Base-by-base conservation (phyloP, 148 eudicot genomes). In the Camellia japonica region DNA sequence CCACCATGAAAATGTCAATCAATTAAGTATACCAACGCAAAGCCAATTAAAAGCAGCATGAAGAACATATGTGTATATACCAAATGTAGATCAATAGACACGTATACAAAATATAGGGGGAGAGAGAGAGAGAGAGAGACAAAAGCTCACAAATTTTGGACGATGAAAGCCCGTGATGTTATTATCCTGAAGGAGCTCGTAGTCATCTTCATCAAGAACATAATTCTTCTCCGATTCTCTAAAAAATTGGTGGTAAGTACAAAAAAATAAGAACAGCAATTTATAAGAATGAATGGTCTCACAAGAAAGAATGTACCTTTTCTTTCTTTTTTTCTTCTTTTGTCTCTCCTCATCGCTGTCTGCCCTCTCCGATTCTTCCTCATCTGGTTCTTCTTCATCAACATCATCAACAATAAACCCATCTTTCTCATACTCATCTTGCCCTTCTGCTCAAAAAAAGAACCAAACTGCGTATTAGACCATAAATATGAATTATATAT, bases 351-450 rank as follows among this genome's bases (percentile, higher is more conserved):
- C 93, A 38, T 87, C 93, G 59, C 88, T 84, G 61, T 88, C 93
- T 5, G 62, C 87, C 66, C 82, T 82, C 69, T 83, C 90, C 52
- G 89, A 92, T 67, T 89, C 94, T 56, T 88, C 95, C 20, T 87
- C 94, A 52, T 81, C 87, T 7, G 80, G 87, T 8, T 88, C 96
- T 61, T 90, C 95, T 65, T 93, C 97, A 8, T 90, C 97, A n/a
- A 74, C 87, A 79, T 92, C 97, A 73, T 91, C 95, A 16, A 96
- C 99, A 82, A 97, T 91, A 82, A 97, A 97, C 38, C 92, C 99
- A 87, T 97, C 99, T 23, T 94, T 88, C 84, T 97, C 99, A 74
- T 87, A 97, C 82, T 92, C 94, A 86, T 97, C 94, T 71, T 89
- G 94, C 46, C 97, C 99, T 81, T 91, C 98, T 90, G 89, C 71